phyloP scores from a whole-genome alignment of 1,284 basidiomycete species.

The Neonothopanus nambi region DNA sequence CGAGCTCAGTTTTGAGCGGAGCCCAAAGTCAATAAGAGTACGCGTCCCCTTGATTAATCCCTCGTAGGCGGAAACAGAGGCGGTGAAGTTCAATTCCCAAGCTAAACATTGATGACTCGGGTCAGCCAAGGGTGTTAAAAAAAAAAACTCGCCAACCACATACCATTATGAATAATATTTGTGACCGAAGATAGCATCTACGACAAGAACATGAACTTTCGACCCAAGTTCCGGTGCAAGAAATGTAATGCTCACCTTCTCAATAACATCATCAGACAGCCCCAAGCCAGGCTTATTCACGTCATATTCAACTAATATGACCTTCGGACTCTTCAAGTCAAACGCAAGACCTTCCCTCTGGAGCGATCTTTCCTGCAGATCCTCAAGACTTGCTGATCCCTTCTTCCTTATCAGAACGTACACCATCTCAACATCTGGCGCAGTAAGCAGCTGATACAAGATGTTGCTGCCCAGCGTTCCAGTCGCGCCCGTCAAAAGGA shows the following conservation, averaged over 20 bases:
- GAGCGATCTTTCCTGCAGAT: not conserved
- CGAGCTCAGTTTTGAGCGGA: constrained; percentile 11
- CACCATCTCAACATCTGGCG: not conserved
- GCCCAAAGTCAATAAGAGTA: constrained; percentile 38
- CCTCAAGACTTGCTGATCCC: not conserved
- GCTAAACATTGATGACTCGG: not conserved
- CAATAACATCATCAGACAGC: constrained; percentile 24
- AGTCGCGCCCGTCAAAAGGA: not conserved
- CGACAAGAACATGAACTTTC: not conserved
- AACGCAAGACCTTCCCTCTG: not conserved
- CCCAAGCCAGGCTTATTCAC: constrained; percentile 29
- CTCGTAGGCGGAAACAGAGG: not conserved
- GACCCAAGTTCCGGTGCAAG: not conserved
- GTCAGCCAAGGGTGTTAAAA: too few species aligned
- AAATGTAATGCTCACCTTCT: constrained; percentile 13
- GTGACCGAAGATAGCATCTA: constrained; percentile 20
- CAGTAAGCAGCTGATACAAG: not conserved
- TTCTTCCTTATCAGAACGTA: not conserved
- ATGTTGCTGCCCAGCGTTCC: not conserved
- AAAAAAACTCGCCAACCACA: not conserved
- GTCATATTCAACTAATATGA: constrained; percentile 35
- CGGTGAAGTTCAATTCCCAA: not conserved
- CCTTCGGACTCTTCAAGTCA: constrained; percentile 27
- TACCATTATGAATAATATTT: constrained; percentile 27
- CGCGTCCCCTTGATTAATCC: constrained; percentile 31